Evolutionary conservation across 2,329 filamentous ascomycete species (phyloP).

Genomic region (Sclerotinia subarctica): DNA sequence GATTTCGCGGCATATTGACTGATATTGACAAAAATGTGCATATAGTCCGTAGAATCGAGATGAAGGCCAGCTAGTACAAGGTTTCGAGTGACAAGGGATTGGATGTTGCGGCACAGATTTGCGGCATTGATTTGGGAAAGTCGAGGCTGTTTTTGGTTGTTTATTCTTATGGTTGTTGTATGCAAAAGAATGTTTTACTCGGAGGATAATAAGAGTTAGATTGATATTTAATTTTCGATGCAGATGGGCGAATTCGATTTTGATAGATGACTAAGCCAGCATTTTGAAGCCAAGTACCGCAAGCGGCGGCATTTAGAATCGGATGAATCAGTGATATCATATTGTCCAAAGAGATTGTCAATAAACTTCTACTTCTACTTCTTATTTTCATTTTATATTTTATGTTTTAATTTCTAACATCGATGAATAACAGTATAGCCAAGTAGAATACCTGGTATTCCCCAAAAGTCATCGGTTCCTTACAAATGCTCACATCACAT

Average conservation of each 20-base stretch:
- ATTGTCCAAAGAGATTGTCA: background rate
- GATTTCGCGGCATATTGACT: background rate
- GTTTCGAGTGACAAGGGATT: background rate
- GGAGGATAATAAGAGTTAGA: background rate
- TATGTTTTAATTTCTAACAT: background rate
- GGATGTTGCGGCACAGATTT: background rate
- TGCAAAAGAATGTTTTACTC: too few relatives aligned
- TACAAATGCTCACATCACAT: background rate
- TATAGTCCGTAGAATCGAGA: background rate
- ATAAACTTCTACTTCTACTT: background rate
- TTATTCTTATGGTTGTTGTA: background rate
- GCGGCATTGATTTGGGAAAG: background rate
- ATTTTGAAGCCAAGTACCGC: conserved; percentile 2
- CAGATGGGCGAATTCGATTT: background rate
- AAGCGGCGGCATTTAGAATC: conserved; percentile 18
- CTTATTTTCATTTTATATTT: background rate
- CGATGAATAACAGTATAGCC: too few relatives aligned
- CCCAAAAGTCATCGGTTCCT: background rate
- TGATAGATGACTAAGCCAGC: conserved; percentile 13
- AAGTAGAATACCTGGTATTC: too few relatives aligned
- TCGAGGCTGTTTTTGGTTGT: background rate
- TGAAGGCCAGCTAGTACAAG: background rate
- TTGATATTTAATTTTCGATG: background rate
- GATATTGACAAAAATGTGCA: background rate
- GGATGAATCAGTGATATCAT: background rate